Percentiles rank a stretch among this genome's conserved stretches.
phyloP scores from a whole-genome alignment of 1,284 basidiomycete species.

The Rhodotorula sp. region DNA sequence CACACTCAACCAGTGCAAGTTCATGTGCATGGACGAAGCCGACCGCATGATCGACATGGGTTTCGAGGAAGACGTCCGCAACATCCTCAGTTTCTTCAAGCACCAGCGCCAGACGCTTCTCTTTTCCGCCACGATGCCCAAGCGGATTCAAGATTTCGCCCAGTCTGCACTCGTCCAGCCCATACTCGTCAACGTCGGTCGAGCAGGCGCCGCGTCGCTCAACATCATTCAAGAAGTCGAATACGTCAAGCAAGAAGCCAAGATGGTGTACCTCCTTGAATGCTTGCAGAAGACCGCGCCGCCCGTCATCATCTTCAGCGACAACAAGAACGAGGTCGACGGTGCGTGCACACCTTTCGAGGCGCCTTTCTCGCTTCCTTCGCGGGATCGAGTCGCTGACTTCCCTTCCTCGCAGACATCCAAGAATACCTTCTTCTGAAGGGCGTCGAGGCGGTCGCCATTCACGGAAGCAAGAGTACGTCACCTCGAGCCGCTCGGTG shows the following conservation, averaged over 20 bases:
- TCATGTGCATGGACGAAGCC: slow-evolving; percentile 97
- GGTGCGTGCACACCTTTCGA: slow-evolving; percentile 56
- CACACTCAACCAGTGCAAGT: slow-evolving; percentile 74
- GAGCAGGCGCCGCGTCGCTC: slow-evolving; percentile 94
- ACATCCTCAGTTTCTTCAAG: slow-evolving; percentile 99
- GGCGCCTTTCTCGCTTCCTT: background rate
- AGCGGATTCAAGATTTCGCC: slow-evolving; percentile 98
- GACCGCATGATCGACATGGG: slow-evolving; percentile 99
- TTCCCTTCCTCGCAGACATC: slow-evolving; percentile 64
- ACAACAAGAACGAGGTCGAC: slow-evolving; percentile 99
- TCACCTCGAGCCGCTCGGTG: no score
- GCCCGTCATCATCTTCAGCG: slow-evolving; percentile 95
- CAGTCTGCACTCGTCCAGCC: slow-evolving; percentile 90
- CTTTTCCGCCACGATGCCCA: slow-evolving; percentile 98
- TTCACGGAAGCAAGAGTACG: slow-evolving; percentile 94
- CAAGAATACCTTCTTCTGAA: slow-evolving; percentile 96
- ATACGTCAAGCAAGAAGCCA: slow-evolving; percentile 98
- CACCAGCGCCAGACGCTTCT: slow-evolving; percentile 94
- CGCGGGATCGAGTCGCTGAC: background rate
- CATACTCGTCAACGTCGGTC: slow-evolving; percentile 92
- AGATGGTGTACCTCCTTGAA: slow-evolving; percentile 98
- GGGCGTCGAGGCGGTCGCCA: slow-evolving; percentile 96
- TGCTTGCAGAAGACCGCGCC: slow-evolving; percentile 98
- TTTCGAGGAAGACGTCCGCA: slow-evolving; percentile 97
- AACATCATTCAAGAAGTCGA: slow-evolving; percentile 97